Conservation (phyloP, 495 filamentous ascomycete genomes). For the Hypoxylon rickii region DNA sequence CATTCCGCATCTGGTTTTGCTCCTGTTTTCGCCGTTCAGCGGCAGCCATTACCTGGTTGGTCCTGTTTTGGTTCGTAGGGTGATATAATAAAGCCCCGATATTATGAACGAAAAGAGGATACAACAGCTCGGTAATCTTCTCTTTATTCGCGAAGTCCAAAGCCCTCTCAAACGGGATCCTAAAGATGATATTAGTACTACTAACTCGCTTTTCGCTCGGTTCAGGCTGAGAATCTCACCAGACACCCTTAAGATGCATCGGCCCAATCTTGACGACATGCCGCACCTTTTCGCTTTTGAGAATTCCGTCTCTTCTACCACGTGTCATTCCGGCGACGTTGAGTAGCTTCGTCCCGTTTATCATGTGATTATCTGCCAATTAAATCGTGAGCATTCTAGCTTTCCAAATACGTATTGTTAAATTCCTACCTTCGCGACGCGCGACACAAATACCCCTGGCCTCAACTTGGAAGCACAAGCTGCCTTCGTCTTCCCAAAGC, state of each 20-base stretch:
- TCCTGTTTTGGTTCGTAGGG: slow-evolving; percentile 81
- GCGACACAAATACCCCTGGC: slow-evolving; percentile 96
- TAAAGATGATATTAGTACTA: slow-evolving; percentile 41
- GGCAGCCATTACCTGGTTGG: slow-evolving; percentile 85
- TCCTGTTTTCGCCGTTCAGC: slow-evolving; percentile 75
- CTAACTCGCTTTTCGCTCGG: slow-evolving; percentile 2
- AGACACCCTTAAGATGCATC: slow-evolving; percentile 98
- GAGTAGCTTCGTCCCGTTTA: slow-evolving; percentile 95
- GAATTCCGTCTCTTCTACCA: slow-evolving; percentile 90
- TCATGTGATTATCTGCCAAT: slow-evolving; percentile 93
- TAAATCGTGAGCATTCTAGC: slow-evolving; percentile 23
- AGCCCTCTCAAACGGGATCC: slow-evolving; percentile 97
- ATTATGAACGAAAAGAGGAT: slow-evolving; percentile 97
- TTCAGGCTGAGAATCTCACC: slow-evolving; percentile 72
- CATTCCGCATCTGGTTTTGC: slow-evolving; percentile 55
- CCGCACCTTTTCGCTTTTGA: slow-evolving; percentile 95
- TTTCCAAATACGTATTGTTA: not conserved
- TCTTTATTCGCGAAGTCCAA: slow-evolving; percentile 99
- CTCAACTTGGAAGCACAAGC: slow-evolving; percentile 96
- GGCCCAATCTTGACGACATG: slow-evolving; percentile 99
- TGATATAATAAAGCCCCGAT: slow-evolving; percentile 94
- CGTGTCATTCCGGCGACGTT: slow-evolving; percentile 99
- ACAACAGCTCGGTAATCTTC: slow-evolving; percentile 94
- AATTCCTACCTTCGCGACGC: slow-evolving; percentile 81
- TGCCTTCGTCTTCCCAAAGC: slow-evolving; percentile 97